These are phyloP conservation scores for Aschersonia sp. DNA, from an alignment of 2,329 filamentous ascomycete species.

Conservation along the genomic window DNA sequence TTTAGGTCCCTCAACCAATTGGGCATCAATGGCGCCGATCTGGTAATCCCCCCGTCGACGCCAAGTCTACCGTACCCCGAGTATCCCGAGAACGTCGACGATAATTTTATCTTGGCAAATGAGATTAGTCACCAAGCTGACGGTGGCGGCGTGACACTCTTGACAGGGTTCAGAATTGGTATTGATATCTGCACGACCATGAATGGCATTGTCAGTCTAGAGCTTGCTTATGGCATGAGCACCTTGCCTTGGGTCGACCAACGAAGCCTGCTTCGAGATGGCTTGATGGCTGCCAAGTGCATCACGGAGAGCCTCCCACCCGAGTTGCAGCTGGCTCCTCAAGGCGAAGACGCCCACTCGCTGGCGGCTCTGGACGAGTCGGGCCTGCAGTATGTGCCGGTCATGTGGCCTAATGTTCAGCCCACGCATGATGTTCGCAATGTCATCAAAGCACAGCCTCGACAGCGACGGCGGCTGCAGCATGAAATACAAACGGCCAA, in stretches of 20 bases:
- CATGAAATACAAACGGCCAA: constrained; percentile 89
- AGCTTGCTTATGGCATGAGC: constrained; percentile 68
- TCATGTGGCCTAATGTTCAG: constrained; percentile 30
- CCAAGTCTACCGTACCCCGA: constrained; percentile 64
- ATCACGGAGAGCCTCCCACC: constrained; percentile 53
- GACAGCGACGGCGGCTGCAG: constrained; percentile 45
- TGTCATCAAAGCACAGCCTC: constrained; percentile 31
- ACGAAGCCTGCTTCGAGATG: constrained; percentile 55
- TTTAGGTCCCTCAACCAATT: constrained; percentile 62
- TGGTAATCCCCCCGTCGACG: constrained; percentile 65
- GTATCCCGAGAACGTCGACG: constrained; percentile 69
- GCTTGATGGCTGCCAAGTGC: constrained; percentile 54
- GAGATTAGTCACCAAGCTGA: constrained; percentile 58
- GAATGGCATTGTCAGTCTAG: constrained; percentile 63
- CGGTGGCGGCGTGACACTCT: constrained; percentile 45
- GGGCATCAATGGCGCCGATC: constrained; percentile 54
- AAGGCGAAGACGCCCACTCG: constrained; percentile 19
- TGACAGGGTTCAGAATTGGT: constrained; percentile 71
- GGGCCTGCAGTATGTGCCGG: constrained; percentile 36
- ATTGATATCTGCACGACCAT: constrained; percentile 70
- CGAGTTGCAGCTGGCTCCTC: constrained; percentile 46
- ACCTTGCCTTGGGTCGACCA: constrained; percentile 69
- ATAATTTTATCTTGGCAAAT: constrained; percentile 61
- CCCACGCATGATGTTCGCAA: constrained; percentile 35
- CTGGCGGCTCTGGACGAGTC: constrained; percentile 27